These are phyloP conservation scores for Crassisporium funariophilum DNA, from an alignment of 768 basidiomycete genomes.

Conservation along the genomic window DNA sequence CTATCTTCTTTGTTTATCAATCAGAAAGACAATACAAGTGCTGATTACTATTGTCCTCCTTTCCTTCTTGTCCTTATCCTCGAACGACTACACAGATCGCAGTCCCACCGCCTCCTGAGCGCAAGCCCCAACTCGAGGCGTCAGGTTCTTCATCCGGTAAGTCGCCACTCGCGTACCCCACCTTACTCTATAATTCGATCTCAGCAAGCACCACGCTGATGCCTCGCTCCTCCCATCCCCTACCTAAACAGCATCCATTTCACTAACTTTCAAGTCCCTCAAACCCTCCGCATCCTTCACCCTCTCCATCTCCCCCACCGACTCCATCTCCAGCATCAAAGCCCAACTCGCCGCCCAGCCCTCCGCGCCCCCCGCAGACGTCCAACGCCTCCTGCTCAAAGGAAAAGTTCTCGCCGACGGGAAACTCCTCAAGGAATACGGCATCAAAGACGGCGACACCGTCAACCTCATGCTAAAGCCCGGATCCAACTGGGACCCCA, in stretches of 20 bases:
- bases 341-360: slow-evolving; percentile 65
- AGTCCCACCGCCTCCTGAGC: slow-evolving; percentile 61
- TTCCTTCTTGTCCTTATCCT: slow-evolving; percentile 2
- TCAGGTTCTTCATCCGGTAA: slow-evolving; percentile 22
- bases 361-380: slow-evolving; percentile 74
- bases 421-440: slow-evolving; percentile 91
- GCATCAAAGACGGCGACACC: slow-evolving; percentile 75
- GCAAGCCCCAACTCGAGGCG: slow-evolving; percentile 34
- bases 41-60: slow-evolving; percentile 5
- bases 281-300: slow-evolving; percentile 83
- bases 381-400: slow-evolving; percentile 87
- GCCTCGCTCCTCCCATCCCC: background rate
- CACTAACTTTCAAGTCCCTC: slow-evolving; percentile 85
- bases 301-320: slow-evolving; percentile 75
- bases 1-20: slow-evolving; percentile 1
- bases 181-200: slow-evolving; percentile 1
- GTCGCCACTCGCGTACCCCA: no score
- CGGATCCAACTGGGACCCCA: slow-evolving; percentile 64
- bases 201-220: background rate
- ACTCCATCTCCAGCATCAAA: slow-evolving; percentile 83
- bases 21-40: background rate
- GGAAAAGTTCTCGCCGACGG: slow-evolving; percentile 91
- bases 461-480: slow-evolving; percentile 89
- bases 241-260: slow-evolving; percentile 47
- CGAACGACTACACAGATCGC: slow-evolving; percentile 43